A percentile compares a stretch with the other conserved stretches of the same genome.
Evolutionary conservation across 2,329 filamentous ascomycete genomes (phyloP).

Genomic region (Monosporascus ibericus): DNA sequence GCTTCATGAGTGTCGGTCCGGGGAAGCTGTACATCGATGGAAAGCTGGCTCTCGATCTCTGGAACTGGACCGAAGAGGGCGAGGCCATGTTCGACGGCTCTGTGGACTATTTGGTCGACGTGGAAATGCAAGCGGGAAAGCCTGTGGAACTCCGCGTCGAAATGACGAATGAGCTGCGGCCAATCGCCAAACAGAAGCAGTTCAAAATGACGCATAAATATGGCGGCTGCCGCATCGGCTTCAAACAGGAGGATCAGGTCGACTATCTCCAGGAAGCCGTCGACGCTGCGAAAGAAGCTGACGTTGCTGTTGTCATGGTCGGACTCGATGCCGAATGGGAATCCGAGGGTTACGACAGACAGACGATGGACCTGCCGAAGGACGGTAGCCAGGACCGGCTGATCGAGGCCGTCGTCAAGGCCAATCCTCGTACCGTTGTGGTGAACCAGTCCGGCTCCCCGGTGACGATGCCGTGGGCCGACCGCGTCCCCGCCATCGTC

Average conservation of each 20-base stretch:
- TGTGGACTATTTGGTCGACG: conserved; percentile 55
- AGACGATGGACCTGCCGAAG: conserved; percentile 53
- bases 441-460: conserved; percentile 66
- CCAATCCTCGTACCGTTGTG: conserved; percentile 61
- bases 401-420: conserved; percentile 54
- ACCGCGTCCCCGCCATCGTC: conserved; percentile 58
- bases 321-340: conserved; percentile 71
- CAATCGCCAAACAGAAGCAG: conserved; percentile 51
- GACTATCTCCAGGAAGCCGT: conserved; percentile 61
- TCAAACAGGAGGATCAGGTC: conserved; percentile 58
- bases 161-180: conserved; percentile 61
- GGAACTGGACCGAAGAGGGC: conserved; percentile 64
- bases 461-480: conserved; percentile 64
- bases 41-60: conserved; percentile 55
- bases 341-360: conserved; percentile 65
- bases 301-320: conserved; percentile 63
- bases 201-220: conserved; percentile 58
- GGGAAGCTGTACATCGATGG: conserved; percentile 56
- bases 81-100: conserved; percentile 68
- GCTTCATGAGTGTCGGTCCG: conserved; percentile 62
- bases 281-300: conserved; percentile 52
- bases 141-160: conserved; percentile 57
- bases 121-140: conserved; percentile 53
- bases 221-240: conserved; percentile 66
- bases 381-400: conserved; percentile 56